Evolutionary conservation across 2,329 filamentous ascomycete genomes (phyloP).

Genomic region (Sporothrix brunneoviolacea): DNA sequence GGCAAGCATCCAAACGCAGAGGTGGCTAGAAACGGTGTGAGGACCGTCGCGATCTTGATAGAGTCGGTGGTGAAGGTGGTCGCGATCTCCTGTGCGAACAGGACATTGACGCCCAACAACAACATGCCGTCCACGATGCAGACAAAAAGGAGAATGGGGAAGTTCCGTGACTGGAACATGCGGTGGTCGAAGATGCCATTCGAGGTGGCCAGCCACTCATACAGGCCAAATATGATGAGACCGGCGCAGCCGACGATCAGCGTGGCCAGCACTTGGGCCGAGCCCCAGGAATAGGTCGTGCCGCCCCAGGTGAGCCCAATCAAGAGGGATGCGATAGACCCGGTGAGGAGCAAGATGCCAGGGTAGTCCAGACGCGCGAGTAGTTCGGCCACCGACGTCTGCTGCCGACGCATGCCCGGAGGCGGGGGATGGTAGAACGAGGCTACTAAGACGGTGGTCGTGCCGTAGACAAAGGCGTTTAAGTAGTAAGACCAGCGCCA

Average conservation of each 20-base stretch:
- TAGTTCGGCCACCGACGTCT: no score
- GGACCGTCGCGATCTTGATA: no score
- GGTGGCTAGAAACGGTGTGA: not conserved
- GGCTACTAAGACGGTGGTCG: not conserved
- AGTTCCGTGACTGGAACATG: constrained; percentile 2
- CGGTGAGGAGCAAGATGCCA: no score
- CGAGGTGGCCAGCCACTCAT: not conserved
- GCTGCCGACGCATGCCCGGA: no score
- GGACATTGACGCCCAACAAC: not conserved
- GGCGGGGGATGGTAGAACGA: not conserved
- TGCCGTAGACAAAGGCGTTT: constrained; percentile 2
- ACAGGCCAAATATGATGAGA: not conserved
- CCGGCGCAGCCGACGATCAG: not conserved
- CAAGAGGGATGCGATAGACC: no score
- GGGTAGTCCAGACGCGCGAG: no score
- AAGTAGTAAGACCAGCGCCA: constrained; percentile 5
- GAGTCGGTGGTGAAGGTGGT: no score
- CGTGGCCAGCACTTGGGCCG: not conserved
- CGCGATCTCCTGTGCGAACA: constrained; percentile 2
- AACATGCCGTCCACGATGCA: constrained; percentile 2
- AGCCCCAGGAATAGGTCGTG: not conserved
- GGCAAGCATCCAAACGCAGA: constrained; percentile 1
- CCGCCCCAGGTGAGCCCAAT: constrained; percentile 4
- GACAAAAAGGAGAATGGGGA: not conserved
- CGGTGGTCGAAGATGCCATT: constrained; percentile 1